A percentile compares a stretch with the other conserved stretches of the same genome.
Conservation (phyloP, 257 asterid species). For the Sherardia arvensis region DNA sequence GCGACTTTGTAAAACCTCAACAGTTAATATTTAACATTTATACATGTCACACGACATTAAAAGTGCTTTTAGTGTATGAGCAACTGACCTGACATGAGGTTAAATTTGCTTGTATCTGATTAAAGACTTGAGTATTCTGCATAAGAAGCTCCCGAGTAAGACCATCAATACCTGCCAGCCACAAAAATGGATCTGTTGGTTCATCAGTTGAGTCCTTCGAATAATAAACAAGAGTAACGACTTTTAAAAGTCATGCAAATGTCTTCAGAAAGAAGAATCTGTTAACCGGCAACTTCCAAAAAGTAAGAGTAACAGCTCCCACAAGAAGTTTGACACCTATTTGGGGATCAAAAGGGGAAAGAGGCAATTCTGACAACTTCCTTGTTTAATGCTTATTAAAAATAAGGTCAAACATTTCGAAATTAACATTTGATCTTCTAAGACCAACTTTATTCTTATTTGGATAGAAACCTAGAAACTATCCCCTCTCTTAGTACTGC, state of each 20-base stretch:
- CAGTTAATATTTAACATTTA: too few relatives aligned
- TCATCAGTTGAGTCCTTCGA: not conserved
- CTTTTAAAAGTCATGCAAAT: not conserved
- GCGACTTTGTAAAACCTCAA: not conserved
- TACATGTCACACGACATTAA: conserved; percentile 3
- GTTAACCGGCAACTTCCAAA: not conserved
- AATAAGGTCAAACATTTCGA: not conserved
- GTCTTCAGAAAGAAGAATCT: not conserved
- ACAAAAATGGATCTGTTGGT: conserved; percentile 2
- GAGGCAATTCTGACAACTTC: not conserved
- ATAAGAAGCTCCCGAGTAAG: conserved; percentile 53
- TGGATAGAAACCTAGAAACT: not conserved
- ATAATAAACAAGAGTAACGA: not conserved
- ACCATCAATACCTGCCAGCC: conserved; percentile 33
- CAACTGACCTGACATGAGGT: conserved; percentile 48
- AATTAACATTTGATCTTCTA: not conserved
- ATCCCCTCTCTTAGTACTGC: not conserved
- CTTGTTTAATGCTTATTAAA: not conserved
- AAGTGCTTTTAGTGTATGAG: not conserved
- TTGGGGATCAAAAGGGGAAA: not conserved
- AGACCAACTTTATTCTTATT: not conserved
- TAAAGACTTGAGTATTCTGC: conserved; percentile 59
- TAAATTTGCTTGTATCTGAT: conserved; percentile 64
- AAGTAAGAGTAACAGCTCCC: too few relatives aligned
- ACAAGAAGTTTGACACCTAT: not conserved